Evolutionary conservation across 257 asterid genomes (phyloP).

Genomic region (Plantago ovata): DNA sequence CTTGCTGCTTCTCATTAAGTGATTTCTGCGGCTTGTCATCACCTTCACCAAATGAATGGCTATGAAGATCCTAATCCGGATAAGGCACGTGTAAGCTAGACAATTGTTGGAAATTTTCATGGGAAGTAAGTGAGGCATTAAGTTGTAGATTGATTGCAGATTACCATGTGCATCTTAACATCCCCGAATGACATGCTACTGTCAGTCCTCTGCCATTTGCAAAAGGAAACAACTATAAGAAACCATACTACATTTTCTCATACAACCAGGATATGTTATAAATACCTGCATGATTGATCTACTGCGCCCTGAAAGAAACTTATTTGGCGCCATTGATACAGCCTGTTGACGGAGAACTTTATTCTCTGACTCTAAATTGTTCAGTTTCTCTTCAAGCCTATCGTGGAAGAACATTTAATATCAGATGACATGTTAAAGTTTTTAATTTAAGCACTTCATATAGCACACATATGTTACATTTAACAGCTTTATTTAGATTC

Average conservation of each 20-base stretch:
- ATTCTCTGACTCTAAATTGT: constrained; percentile 85
- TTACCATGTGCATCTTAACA: constrained; percentile 66
- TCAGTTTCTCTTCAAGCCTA: constrained; percentile 93
- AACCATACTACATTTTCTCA: constrained; percentile 7
- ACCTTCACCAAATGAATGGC: constrained; percentile 63
- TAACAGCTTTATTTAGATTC: neutral
- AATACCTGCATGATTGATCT: constrained; percentile 92
- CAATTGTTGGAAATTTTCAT: constrained; percentile 15
- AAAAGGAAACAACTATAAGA: constrained; percentile 26
- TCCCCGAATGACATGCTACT: constrained; percentile 62
- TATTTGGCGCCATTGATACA: constrained; percentile 89
- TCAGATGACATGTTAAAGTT: constrained; percentile 18
- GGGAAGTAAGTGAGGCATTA: constrained; percentile 16
- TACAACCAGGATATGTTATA: constrained; percentile 15
- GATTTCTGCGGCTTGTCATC: constrained; percentile 98
- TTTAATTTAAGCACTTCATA: constrained; percentile 1
- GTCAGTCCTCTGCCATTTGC: constrained; percentile 73
- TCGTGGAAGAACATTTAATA: constrained; percentile 13
- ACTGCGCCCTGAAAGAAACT: constrained; percentile 92
- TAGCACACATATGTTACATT: neutral
- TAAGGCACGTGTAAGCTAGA: constrained; percentile 22
- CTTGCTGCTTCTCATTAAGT: constrained; percentile 92
- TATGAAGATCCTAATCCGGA: constrained; percentile 77
- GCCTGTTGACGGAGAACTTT: constrained; percentile 99
- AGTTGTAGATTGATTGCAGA: constrained; percentile 9